Evolutionary conservation across 2,329 filamentous ascomycete species (phyloP), one percentile per base, ranked within the genome.

Genomic region (Aspergillus melleus): DNA sequence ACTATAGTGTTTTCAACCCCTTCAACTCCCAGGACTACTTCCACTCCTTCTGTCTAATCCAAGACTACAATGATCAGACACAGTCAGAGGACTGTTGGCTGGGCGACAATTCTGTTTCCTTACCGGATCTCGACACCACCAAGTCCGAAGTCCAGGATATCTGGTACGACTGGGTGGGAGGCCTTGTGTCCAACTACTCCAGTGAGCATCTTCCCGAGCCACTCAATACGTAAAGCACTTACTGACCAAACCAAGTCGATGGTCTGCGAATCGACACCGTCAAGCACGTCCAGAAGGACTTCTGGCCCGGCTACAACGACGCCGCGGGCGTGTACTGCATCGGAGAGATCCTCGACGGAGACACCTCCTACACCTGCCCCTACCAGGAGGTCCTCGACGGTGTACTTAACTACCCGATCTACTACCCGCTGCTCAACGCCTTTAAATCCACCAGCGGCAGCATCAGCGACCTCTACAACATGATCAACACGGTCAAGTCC

Each of bases 91-190:
- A 73, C 16, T 89, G 87, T 76, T 85, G 83, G 83, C 74, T 83
- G 19, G 82, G 82, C 20, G 79, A 82, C 59, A 77, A 76, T n/a
- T 80, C 77, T 16, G 81, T 85, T n/a, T 78, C 81, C 0, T 81
- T 90, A 0, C 86, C 87, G 0, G 88, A 90, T 64, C 71, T 90
- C 12, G 76, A 84, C 58, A 90, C 88, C 0, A 79, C 83, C 47
- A 76, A 79, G 30, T 55, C 74, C 0, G 71, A 72, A 1, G 82
- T 90, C 10, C 78, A 80, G 26, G 70, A 70, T 16, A 74, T 84
- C 2, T 85, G 84, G 70, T 77, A 84, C 56, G 72, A 76, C n/a
- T 90, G 88, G 88, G 79, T 90, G 65, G 71, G 70, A 19, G 76
- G 76, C 47, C 76, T 90, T 0, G 82, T 90, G 2, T 70, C 78